Evolutionary conservation across 176 grass and related monocot genomes (phyloP).

Genomic region (Areca catechu): DNA sequence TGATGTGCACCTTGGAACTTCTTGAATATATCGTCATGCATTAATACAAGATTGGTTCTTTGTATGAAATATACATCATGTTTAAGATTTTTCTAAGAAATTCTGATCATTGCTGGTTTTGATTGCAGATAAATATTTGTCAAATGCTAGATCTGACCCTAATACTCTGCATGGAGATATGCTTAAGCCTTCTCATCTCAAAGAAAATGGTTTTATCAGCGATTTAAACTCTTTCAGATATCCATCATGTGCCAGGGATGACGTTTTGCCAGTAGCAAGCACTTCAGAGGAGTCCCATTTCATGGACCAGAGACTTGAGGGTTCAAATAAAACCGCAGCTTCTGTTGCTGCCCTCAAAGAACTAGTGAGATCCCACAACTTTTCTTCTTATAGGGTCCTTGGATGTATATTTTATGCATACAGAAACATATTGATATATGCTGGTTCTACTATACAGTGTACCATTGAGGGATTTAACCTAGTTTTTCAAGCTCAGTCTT

Average conservation of each 20-base stretch:
- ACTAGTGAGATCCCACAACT: constrained; percentile 38
- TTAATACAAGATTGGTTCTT: too few relatives aligned
- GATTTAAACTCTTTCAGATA: constrained; percentile 39
- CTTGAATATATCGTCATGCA: too few relatives aligned
- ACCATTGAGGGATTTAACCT: constrained; percentile 55
- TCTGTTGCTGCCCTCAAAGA: constrained; percentile 61
- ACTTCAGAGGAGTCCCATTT: constrained; percentile 46
- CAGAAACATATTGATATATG: constrained; percentile 1
- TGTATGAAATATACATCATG: too few relatives aligned
- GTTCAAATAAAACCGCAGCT: constrained; percentile 22
- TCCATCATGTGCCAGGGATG: constrained; percentile 30
- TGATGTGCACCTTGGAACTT: too few relatives aligned
- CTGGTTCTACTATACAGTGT: constrained; percentile 43
- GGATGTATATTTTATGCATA: too few relatives aligned
- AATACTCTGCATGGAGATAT: constrained; percentile 14
- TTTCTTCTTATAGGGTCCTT: too few relatives aligned
- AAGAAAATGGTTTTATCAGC: constrained; percentile 49
- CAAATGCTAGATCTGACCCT: constrained; percentile 32
- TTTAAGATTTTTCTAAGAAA: constrained; percentile 7
- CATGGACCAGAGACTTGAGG: constrained; percentile 33
- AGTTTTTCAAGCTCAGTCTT: constrained; percentile 41
- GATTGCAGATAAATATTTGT: constrained; percentile 67
- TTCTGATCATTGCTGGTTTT: constrained; percentile 27
- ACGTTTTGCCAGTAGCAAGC: constrained; percentile 45
- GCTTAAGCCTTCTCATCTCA: constrained; percentile 22